Conservation (phyloP, 2,329 filamentous ascomycete genomes). For the Karstenula rhodostoma region DNA sequence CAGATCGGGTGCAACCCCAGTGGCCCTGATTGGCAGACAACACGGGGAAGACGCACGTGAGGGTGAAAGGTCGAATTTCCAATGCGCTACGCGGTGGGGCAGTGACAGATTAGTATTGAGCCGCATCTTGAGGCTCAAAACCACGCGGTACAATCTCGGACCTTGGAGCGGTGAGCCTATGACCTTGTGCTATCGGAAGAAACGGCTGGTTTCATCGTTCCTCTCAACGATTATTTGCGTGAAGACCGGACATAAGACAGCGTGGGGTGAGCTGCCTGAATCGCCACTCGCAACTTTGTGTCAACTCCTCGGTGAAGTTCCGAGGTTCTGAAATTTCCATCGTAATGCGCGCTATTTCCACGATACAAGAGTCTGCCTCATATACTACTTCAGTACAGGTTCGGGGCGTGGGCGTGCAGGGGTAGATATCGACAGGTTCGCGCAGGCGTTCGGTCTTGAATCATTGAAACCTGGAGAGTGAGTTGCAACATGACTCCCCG, state of each 20-base stretch:
- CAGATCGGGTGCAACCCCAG: background rate
- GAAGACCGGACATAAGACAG: background rate
- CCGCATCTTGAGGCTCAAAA: slow-evolving; percentile 10
- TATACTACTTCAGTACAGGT: background rate
- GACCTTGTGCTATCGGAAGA: slow-evolving; percentile 2
- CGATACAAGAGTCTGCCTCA: background rate
- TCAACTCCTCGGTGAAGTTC: background rate
- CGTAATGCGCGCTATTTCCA: background rate
- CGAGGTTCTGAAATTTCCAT: background rate
- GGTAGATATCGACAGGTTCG: background rate
- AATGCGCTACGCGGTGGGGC: background rate
- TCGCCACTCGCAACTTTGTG: too few relatives aligned
- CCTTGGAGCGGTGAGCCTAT: slow-evolving; percentile 8
- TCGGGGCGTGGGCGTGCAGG: background rate
- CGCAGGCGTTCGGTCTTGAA: background rate
- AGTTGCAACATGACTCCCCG: background rate
- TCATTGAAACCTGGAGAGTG: background rate
- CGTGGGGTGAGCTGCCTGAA: background rate
- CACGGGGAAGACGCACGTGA: background rate
- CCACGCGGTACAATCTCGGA: background rate
- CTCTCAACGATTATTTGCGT: too few relatives aligned
- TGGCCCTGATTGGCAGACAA: background rate
- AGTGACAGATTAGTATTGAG: background rate
- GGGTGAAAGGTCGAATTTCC: background rate
- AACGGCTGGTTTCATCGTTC: background rate